A percentile compares a stretch with the other conserved stretches of the same genome.
These are phyloP conservation scores for Aspergillus caelatus DNA, from an alignment of 2,329 filamentous ascomycete species.

Conservation along the genomic window DNA sequence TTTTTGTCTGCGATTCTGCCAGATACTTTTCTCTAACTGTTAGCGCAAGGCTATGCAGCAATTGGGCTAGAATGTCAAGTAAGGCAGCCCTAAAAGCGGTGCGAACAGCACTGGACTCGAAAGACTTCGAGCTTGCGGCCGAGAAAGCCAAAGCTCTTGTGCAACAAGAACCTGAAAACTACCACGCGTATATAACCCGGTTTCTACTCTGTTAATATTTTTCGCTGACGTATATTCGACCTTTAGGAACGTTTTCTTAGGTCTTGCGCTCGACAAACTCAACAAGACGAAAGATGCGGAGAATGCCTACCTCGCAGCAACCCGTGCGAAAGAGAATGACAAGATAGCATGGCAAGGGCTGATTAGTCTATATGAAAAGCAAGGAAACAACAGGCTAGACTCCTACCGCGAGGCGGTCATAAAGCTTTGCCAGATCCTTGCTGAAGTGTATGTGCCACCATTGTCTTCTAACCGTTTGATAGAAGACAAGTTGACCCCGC, in stretches of 20 bases:
- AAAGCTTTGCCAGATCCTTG: conserved; percentile 74
- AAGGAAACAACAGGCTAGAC: conserved; percentile 68
- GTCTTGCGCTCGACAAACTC: conserved; percentile 79
- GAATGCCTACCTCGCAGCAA: conserved; percentile 72
- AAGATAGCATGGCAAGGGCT: conserved; percentile 90
- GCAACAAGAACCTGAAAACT: conserved; percentile 73
- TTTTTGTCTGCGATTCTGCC: not conserved
- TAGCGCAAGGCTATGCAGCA: conserved; percentile 20
- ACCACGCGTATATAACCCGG: conserved; percentile 67
- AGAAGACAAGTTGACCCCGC: conserved; percentile 17
- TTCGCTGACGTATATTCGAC: conserved; percentile 14
- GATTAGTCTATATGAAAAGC: conserved; percentile 80
- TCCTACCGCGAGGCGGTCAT: conserved; percentile 75
- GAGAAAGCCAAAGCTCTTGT: conserved; percentile 70
- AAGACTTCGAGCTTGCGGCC: conserved; percentile 77
- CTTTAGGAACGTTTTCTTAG: conserved; percentile 77
- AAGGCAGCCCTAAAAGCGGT: conserved; percentile 83
- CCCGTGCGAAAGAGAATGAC: conserved; percentile 71
- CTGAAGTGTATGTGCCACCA: conserved; percentile 57
- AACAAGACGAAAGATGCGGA: conserved; percentile 73
- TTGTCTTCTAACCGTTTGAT: not conserved
- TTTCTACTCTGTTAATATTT: not conserved
- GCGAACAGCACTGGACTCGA: conserved; percentile 73
- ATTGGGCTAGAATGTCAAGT: conserved; percentile 40
- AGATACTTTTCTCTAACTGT: not conserved